Evolutionary conservation across 176 grass and related monocot species (phyloP).

Genomic region (Rhipidocladum racemiflorum): DNA sequence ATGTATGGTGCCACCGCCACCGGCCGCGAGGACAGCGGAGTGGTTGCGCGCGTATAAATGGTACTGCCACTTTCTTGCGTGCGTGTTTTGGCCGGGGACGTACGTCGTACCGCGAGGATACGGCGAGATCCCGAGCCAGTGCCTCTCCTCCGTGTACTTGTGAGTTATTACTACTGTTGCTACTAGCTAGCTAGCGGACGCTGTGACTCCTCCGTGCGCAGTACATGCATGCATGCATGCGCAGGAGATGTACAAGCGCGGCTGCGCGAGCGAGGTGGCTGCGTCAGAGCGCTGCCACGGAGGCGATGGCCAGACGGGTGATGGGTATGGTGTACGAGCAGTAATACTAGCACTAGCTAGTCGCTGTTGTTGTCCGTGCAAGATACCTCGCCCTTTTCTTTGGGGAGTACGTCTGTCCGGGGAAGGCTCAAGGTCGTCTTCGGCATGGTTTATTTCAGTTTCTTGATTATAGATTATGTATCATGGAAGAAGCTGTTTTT

Average conservation of each 20-base stretch:
- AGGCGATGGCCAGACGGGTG: background rate
- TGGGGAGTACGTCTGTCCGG: background rate
- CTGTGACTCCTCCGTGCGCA: background rate
- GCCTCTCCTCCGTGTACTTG: background rate
- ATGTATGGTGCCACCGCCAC: constrained; percentile 17
- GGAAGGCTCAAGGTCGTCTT: background rate
- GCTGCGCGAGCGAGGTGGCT: background rate
- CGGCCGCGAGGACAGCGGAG: constrained; percentile 4
- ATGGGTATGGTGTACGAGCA: background rate
- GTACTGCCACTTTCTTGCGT: background rate
- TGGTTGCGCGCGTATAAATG: constrained; percentile 36
- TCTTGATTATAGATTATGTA: too few species aligned
- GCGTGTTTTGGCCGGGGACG: background rate
- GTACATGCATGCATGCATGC: background rate
- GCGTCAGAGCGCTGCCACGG: background rate
- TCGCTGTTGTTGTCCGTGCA: constrained; percentile 5
- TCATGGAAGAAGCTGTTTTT: too few species aligned
- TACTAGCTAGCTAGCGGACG: too few species aligned
- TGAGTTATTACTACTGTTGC: background rate
- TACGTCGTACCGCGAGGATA: constrained; percentile 23
- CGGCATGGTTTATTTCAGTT: too few species aligned
- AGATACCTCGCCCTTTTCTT: background rate
- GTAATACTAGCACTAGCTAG: background rate
- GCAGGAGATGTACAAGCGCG: background rate
- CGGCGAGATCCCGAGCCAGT: constrained; percentile 30